These are phyloP conservation scores for Chlorella sp. DNA, from an alignment of 139 green algal genomes.

Conservation along the genomic window DNA sequence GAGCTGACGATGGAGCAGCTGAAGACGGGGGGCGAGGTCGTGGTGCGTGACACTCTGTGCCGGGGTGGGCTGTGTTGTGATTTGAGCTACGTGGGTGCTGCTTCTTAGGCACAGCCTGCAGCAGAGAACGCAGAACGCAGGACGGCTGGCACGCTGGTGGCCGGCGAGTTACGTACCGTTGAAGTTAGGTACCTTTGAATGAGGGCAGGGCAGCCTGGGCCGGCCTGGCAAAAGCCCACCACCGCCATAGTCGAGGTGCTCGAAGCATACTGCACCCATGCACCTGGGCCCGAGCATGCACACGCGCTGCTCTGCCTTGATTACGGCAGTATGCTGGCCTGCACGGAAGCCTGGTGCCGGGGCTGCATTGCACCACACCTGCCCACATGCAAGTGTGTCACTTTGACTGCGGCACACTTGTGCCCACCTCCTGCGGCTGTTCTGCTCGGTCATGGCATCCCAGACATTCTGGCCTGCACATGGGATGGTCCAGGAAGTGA, in stretches of 20 bases:
- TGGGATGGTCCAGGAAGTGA: no score
- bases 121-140: not conserved
- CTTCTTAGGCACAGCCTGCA: not conserved
- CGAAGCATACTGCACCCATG: not conserved
- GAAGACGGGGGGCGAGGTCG: conserved; percentile 5
- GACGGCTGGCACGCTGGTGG: not conserved
- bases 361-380: not conserved
- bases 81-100: no score
- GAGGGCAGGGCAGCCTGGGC: no score
- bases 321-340: no score
- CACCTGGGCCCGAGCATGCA: no score
- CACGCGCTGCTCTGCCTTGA: not conserved
- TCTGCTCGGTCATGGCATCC: no score
- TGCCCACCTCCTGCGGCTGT: no score
- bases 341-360: no score
- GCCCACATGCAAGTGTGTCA: not conserved
- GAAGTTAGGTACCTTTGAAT: not conserved
- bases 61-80: not conserved
- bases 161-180: not conserved
- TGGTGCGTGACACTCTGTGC: not conserved
- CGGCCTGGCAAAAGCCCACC: not conserved
- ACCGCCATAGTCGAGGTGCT: not conserved
- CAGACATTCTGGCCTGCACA: no score
- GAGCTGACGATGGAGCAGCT: conserved; percentile 30
- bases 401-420: no score